phyloP scores from a whole-genome alignment of 495 filamentous ascomycete genomes.

The Astrothelium subdiscretum region DNA sequence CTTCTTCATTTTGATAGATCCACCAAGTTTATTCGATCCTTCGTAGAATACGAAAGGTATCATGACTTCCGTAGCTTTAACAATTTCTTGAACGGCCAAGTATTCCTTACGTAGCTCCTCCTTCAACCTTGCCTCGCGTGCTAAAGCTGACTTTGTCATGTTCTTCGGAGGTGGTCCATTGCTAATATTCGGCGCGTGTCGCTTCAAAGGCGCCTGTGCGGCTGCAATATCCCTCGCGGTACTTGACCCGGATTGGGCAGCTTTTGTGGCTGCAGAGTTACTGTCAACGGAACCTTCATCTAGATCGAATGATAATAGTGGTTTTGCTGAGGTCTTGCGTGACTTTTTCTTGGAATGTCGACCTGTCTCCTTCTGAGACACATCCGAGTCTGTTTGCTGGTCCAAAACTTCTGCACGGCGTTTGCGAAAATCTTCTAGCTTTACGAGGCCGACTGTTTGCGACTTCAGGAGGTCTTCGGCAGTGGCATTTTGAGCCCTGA shows the following conservation, averaged over 20 bases:
- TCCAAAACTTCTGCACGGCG: slow-evolving; percentile 88
- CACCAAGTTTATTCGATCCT: slow-evolving; percentile 85
- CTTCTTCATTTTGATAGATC: slow-evolving; percentile 76
- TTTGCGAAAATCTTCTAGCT: slow-evolving; percentile 91
- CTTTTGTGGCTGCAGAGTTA: slow-evolving; percentile 14
- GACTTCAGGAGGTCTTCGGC: slow-evolving; percentile 85
- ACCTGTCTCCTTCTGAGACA: not conserved
- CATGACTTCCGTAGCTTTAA: slow-evolving; percentile 79
- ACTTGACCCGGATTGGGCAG: slow-evolving; percentile 36
- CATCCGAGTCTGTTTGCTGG: slow-evolving; percentile 29
- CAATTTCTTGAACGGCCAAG: slow-evolving; percentile 64
- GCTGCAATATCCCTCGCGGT: slow-evolving; percentile 15
- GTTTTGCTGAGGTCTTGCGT: not conserved
- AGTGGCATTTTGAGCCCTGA: slow-evolving; percentile 67
- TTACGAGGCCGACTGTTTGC: slow-evolving; percentile 85
- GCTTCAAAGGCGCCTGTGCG: slow-evolving; percentile 15
- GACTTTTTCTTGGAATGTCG: slow-evolving; percentile 40
- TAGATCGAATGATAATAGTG: not conserved
- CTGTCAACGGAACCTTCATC: not conserved
- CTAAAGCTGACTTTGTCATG: slow-evolving; percentile 73
- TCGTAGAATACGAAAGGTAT: slow-evolving; percentile 98
- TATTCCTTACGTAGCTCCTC: slow-evolving; percentile 82
- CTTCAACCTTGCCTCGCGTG: slow-evolving; percentile 67
- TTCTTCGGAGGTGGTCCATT: slow-evolving; percentile 50
- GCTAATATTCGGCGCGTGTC: slow-evolving; percentile 22